Evolutionary conservation across 2,329 filamentous ascomycete species (phyloP), one percentile per base, ranked within the genome.

Genomic region (Botrytis pseudocinerea): DNA sequence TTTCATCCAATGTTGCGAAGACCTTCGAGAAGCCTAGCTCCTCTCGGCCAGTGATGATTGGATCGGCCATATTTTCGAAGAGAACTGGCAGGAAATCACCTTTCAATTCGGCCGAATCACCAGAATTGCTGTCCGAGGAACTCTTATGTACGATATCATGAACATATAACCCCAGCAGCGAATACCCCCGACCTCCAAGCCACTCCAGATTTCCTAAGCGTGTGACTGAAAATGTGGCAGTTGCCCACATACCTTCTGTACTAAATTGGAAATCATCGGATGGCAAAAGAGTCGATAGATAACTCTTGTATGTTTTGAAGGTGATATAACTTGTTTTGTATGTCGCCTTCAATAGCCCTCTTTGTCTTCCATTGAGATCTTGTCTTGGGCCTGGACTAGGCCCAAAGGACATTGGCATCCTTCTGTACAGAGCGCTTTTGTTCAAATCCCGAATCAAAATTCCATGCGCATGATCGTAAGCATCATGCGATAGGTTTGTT

Each of bases 161-260:
- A 16, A 91, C 85, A 77, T 88, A 90, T 0, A 92, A 83, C 0
- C 88, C 89, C 20, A 88, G 82, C 76, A 86, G 84, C 44, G 81
- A 84, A 78, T 91, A 91, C 1, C 89, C 88, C 1, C 82, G 80
- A 4, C 89, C 89, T 4, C 87, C 88, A 0, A 91, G 84, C 89
- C 89, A 91, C 54, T 85, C 83, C 82, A 91, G 84, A 2, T 85
- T 85, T 54, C 82, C 79, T 3, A 88, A 78, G 2, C 82, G 82
- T 0, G 79, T 87, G 32, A 82, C 80, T 0, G 81, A 82, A 61
- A 85, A 81, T 16, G 79, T 81, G 18, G 82, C 81, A 4, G 79
- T 80, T 0, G 82, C 81, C 20, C 74, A 75, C 35, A 69, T 62
- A 38, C 79, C 79, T 0, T 79, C 78, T 0, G 76, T 76, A 3